Evolutionary conservation across 495 filamentous ascomycete species (phyloP).

Genomic region (Tuber aestivum): DNA sequence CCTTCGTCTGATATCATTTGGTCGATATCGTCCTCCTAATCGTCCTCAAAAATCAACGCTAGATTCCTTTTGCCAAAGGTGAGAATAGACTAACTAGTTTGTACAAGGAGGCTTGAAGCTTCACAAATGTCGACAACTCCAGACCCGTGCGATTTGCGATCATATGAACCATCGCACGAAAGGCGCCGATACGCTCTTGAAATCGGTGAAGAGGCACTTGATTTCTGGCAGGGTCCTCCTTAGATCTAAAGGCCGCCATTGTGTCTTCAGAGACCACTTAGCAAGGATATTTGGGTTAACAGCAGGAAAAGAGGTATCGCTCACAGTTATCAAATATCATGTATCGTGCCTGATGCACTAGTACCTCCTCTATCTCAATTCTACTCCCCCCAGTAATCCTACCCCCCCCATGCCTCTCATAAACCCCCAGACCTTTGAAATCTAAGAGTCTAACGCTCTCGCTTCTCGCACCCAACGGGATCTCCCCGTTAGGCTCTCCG

Average conservation of each 20-base stretch:
- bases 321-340: background rate
- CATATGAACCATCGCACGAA: background rate
- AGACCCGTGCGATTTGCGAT: background rate
- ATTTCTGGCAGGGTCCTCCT: background rate
- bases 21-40: background rate
- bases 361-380: background rate
- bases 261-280: background rate
- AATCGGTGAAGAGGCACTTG: background rate
- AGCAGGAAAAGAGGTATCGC: background rate
- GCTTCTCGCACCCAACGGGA: background rate
- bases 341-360: conserved; percentile 1
- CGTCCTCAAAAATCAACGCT: background rate
- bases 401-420: accelerated
- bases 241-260: background rate
- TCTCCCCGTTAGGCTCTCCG: background rate
- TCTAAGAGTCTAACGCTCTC: background rate
- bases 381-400: background rate
- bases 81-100: background rate
- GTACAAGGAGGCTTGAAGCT: background rate
- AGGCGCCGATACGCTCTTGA: background rate
- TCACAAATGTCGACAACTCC: background rate
- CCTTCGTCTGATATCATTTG: background rate
- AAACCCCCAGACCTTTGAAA: background rate
- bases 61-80: background rate
- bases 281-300: background rate